Conservation (phyloP, 176 grass and related monocot species). For the Oryza australiensis region DNA sequence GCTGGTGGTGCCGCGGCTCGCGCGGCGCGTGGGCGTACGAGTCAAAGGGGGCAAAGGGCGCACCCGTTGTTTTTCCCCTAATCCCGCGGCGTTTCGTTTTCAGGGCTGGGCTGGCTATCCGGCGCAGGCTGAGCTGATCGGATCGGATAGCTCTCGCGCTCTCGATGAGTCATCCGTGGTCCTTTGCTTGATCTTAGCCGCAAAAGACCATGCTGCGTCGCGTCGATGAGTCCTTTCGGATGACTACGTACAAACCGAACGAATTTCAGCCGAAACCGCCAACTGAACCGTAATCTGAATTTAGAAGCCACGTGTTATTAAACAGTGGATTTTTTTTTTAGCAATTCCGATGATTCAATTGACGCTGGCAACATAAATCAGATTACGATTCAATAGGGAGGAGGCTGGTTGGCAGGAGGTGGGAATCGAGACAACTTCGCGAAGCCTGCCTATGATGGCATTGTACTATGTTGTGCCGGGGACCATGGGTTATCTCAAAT, state of each 20-base stretch:
- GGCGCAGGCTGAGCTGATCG: not conserved
- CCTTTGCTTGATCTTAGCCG: not conserved
- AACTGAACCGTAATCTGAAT: not conserved
- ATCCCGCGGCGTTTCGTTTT: constrained; percentile 36
- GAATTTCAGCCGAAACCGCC: not conserved
- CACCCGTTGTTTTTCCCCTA: constrained; percentile 35
- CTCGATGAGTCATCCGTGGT: not conserved
- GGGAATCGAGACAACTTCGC: not conserved
- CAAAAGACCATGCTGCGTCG: not conserved
- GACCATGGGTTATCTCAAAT: not conserved
- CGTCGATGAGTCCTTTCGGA: not conserved
- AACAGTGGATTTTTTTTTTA: too few relatives aligned
- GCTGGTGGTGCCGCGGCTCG: not conserved
- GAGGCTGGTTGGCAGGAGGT: not conserved
- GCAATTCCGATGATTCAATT: too few relatives aligned
- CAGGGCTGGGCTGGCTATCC: not conserved
- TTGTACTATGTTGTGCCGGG: constrained; percentile 2
- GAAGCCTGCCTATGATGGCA: constrained; percentile 5
- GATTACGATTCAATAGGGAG: not conserved
- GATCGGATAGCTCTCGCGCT: not conserved
- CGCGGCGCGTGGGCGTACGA: not conserved
- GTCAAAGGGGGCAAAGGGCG: constrained; percentile 20
- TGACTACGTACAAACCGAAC: not conserved
- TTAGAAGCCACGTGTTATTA: too few relatives aligned
- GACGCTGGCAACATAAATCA: not conserved